phyloP scores from a whole-genome alignment of 805 yeast genomes.

The Candida parachauliodes region DNA sequence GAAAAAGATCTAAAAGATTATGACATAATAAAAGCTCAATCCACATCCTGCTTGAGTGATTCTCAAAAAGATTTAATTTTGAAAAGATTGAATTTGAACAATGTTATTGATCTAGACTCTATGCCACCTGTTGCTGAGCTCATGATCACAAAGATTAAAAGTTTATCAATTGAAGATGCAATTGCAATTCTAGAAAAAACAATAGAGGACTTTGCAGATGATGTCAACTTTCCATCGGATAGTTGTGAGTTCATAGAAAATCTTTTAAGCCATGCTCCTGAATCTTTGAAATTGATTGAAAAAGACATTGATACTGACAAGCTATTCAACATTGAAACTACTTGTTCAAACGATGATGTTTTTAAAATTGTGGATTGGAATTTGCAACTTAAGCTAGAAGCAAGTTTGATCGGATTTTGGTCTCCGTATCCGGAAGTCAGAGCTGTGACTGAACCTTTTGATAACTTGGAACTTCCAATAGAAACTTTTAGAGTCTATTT shows the following conservation, averaged over 20 bases:
- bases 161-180: conserved; percentile 18
- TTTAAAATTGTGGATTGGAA: conserved; percentile 11
- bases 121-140: conserved; percentile 27
- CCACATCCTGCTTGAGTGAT: too few species aligned
- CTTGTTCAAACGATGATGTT: background rate
- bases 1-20: too few species aligned
- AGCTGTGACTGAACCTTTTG: conserved; percentile 28
- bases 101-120: conserved; percentile 23
- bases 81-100: conserved; percentile 22
- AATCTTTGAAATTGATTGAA: background rate
- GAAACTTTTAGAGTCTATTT: conserved; percentile 49
- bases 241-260: conserved; percentile 25
- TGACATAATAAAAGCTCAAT: too few species aligned
- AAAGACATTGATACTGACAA: background rate
- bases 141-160: conserved; percentile 29
- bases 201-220: conserved; percentile 26
- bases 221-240: conserved; percentile 29
- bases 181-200: conserved; percentile 25
- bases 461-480: conserved; percentile 30
- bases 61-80: conserved; percentile 27
- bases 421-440: conserved; percentile 32
- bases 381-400: conserved; percentile 35
- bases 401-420: conserved; percentile 34
- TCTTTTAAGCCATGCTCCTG: conserved; percentile 8
- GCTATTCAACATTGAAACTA: background rate